Percentiles rank a stretch among this genome's conserved stretches.
These are phyloP conservation scores for Uncinocarpus reesii DNA, from an alignment of 2,329 filamentous ascomycete species.

Conservation along the genomic window DNA sequence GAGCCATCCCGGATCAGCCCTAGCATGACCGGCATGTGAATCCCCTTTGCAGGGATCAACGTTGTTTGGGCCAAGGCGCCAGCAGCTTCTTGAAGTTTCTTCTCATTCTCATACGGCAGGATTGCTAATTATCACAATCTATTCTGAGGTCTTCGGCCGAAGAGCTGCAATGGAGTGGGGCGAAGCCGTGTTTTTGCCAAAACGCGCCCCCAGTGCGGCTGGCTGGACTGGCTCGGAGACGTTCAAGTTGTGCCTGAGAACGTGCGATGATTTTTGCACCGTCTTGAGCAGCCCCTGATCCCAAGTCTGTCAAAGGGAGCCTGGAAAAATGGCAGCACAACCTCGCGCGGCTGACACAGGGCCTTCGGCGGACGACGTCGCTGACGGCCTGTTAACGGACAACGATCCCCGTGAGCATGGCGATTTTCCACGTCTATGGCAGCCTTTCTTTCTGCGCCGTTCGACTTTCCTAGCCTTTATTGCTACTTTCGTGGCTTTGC, in stretches of 20 bases:
- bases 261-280: not conserved
- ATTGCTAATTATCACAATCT: too few species aligned
- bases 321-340: slow-evolving; percentile 5
- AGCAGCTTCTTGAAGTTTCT: too few species aligned
- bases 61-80: too few species aligned
- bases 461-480: slow-evolving; percentile 7
- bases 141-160: too few species aligned
- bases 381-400: slow-evolving; percentile 5
- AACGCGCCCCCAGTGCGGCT: not conserved
- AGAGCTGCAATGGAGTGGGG: slow-evolving; percentile 2
- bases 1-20: too few species aligned
- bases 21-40: too few species aligned
- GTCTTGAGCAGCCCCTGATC: slow-evolving; percentile 1
- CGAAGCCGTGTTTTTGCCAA: not conserved
- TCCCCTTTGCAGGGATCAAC: too few species aligned
- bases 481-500: slow-evolving; percentile 8
- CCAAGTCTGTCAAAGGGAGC: slow-evolving; percentile 5
- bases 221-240: not conserved
- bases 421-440: slow-evolving; percentile 8
- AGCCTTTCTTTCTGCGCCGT: slow-evolving; percentile 11
- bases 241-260: not conserved
- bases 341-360: slow-evolving; percentile 4
- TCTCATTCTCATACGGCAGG: too few species aligned
- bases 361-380: slow-evolving; percentile 7
- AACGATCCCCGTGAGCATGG: not conserved